Conservation (phyloP, 75 land plant genomes). For the Cunninghamia lanceolata region DNA sequence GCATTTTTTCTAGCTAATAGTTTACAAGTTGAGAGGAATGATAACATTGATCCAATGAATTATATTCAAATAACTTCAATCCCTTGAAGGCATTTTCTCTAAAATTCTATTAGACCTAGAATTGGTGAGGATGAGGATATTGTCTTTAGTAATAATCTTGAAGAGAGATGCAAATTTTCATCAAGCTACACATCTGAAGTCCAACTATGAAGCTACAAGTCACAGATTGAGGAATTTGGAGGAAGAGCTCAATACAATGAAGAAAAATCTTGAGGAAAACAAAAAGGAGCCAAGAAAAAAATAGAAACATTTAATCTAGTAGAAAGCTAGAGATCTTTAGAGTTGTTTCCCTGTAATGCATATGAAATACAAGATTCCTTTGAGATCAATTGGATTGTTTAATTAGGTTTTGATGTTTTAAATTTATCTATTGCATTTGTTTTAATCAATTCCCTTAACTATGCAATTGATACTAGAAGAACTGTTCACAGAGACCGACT, state of each 20-base stretch:
- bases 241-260: too few relatives aligned
- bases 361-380: too few relatives aligned
- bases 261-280: too few relatives aligned
- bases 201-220: constrained; percentile 35
- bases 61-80: not conserved
- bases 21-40: not conserved
- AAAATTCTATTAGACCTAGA: not conserved
- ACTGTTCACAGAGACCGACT: too few relatives aligned
- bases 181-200: constrained; percentile 15
- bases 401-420: too few relatives aligned
- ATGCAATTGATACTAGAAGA: too few relatives aligned
- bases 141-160: constrained; percentile 18
- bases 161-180: constrained; percentile 15
- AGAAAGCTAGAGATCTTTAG: not conserved
- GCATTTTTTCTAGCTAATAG: not conserved
- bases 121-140: constrained; percentile 8
- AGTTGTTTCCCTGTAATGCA: too few relatives aligned
- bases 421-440: too few relatives aligned
- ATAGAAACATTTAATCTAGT: too few relatives aligned
- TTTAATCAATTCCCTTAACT: too few relatives aligned
- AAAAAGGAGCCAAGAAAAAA: too few relatives aligned
- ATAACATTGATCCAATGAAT: not conserved
- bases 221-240: constrained; percentile 22
- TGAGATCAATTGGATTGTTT: too few relatives aligned
- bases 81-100: not conserved